These are phyloP conservation scores for Vaccinium darrowii DNA, from an alignment of 148 eudicot genomes.

Conservation along the genomic window DNA sequence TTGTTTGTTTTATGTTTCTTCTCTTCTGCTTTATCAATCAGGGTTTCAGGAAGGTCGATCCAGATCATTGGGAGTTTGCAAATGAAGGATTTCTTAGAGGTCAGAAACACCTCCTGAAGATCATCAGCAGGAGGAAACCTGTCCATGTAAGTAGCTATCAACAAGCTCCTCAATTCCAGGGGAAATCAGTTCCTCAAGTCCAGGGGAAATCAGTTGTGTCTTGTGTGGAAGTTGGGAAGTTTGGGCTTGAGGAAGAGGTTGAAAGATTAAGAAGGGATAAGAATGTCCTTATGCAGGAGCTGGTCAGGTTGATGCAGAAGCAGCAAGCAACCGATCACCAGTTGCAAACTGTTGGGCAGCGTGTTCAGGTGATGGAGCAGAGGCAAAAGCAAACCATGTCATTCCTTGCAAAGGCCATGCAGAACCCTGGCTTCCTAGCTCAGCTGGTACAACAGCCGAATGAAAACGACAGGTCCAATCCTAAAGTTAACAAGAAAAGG, in stretches of 20 bases:
- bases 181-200: conserved; percentile 37
- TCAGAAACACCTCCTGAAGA: conserved; percentile 64
- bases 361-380: conserved; percentile 79
- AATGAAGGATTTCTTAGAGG: conserved; percentile 78
- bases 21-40: conserved; percentile 24
- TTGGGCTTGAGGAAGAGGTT: conserved; percentile 73
- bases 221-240: conserved; percentile 61
- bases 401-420: conserved; percentile 86
- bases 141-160: conserved; percentile 36
- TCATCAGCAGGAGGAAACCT: conserved; percentile 68
- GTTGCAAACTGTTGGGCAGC: conserved; percentile 64
- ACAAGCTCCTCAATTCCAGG: conserved; percentile 42
- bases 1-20: conserved; percentile 21
- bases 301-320: conserved; percentile 70
- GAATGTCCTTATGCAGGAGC: conserved; percentile 77
- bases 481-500: conserved; percentile 67
- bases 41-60: conserved; percentile 84
- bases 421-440: conserved; percentile 65
- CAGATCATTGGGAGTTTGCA: conserved; percentile 73
- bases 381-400: conserved; percentile 81
- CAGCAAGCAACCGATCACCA: conserved; percentile 76
- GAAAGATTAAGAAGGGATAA: conserved; percentile 73
- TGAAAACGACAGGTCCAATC: conserved; percentile 50
- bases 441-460: conserved; percentile 66
- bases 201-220: conserved; percentile 42